Conservation (phyloP, 495 filamentous ascomycete genomes). For the Tuber microsphaerosporum region DNA sequence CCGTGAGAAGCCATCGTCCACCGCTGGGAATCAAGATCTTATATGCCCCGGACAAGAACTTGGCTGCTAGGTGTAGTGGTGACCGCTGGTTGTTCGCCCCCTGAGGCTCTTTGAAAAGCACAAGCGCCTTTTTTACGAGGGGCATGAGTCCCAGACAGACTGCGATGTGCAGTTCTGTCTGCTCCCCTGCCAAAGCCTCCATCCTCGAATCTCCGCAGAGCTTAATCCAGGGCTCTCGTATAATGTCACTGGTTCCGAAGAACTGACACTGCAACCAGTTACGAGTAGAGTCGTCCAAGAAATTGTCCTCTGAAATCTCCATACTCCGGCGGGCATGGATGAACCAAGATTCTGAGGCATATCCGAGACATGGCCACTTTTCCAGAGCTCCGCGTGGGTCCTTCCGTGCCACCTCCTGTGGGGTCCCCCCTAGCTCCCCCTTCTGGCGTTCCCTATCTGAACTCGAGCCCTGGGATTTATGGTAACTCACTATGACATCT, state of each 20-base stretch:
- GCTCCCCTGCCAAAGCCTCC: background rate
- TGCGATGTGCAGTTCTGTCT: background rate
- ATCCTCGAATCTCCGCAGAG: background rate
- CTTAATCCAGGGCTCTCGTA: background rate
- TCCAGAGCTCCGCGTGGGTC: background rate
- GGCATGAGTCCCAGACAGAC: background rate
- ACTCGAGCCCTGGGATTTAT: too few relatives aligned
- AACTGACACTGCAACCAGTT: background rate
- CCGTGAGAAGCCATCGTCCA: background rate
- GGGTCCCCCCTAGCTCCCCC: background rate
- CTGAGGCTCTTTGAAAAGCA: accelerated
- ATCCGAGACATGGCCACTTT: background rate
- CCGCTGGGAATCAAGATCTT: background rate
- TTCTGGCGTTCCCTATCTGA: background rate
- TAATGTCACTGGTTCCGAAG: background rate
- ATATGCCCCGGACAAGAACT: background rate
- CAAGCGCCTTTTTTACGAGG: background rate
- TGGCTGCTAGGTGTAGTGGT: background rate
- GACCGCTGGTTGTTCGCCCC: background rate
- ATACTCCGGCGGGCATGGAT: background rate
- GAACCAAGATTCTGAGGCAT: background rate
- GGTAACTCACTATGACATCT: background rate
- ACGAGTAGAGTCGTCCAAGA: too few relatives aligned
- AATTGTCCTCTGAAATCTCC: background rate
- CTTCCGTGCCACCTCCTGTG: background rate